Evolutionary conservation across 331 rosid species (phyloP), one percentile per base, ranked within the genome.

Genomic region (Quercus tomentella): DNA sequence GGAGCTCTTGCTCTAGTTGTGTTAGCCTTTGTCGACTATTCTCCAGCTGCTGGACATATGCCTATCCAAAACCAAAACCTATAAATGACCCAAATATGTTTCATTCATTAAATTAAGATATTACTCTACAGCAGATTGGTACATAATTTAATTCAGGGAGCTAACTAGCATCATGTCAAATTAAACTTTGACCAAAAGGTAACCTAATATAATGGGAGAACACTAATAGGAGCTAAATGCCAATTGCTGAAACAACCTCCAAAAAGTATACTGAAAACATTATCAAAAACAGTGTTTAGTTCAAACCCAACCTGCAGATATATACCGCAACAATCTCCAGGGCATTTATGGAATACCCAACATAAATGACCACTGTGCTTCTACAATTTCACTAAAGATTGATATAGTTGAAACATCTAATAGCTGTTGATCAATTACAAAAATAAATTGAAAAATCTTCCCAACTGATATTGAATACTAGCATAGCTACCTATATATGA

Each of bases 41-140:
- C 81, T 91, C 94, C 86, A 89, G 80, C 83, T 91, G 94, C 79
- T 89, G 93, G 62, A 93, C 94, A 84, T 93, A 91, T 33, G 97
- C 97, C 97, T 91, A 87, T 83, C 86, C 70, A 77, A 88, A 89
- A 85, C 79, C 89, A 86, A 86, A 86, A 78, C 86, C 84, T 76
- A 81, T 79, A 73, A 87, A 85, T 82, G 68, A 84, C 70, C 87
- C 85, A 86, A 83, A 76, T 80, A 81, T 80, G 54, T 80, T 82
- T 57, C 73, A 68, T 78, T 79, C 84, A 79, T 75, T 66, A 86
- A 73, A 74, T 56, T 60, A 77, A 74, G 55, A 81, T 18, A 68
- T 69, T 3, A 61, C 45, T 49, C 72, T 33, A 67, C 6, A 18
- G 20, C 20, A 7, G 33, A 65, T n/a, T 16, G 70, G 45, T 3